phyloP scores from a whole-genome alignment of 495 filamentous ascomycete genomes.

The Neurospora sp. region DNA sequence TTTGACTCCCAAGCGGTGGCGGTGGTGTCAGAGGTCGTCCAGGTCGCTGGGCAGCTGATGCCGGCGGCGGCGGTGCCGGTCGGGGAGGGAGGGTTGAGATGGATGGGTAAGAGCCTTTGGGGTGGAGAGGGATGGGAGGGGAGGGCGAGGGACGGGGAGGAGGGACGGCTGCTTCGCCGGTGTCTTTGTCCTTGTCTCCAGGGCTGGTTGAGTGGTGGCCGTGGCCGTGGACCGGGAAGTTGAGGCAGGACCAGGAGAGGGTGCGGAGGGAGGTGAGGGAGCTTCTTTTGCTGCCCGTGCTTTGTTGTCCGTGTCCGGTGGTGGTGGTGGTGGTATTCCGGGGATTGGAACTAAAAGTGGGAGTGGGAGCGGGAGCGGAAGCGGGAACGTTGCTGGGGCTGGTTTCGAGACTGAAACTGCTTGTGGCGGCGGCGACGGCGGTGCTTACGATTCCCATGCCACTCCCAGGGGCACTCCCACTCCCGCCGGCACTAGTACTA shows the following conservation, averaged over 20 bases:
- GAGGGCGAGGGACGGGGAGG: background rate
- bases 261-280: background rate
- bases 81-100: background rate
- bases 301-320: background rate
- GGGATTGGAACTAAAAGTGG: background rate
- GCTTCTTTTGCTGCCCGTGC: background rate
- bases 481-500: background rate
- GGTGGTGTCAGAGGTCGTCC: background rate
- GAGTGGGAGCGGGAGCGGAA: background rate
- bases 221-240: background rate
- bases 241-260: background rate
- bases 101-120: background rate
- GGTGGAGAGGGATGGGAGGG: background rate
- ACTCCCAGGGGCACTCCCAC: background rate
- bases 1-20: background rate
- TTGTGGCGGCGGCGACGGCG: background rate
- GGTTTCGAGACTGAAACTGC: background rate
- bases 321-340: background rate
- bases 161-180: background rate
- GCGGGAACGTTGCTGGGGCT: background rate
- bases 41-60: background rate
- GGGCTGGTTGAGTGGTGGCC: background rate
- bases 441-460: background rate
- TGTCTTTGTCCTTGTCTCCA: background rate
- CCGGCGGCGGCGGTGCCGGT: background rate